phyloP scores from a whole-genome alignment of 805 yeast species.

The Yarrowia porcina region DNA sequence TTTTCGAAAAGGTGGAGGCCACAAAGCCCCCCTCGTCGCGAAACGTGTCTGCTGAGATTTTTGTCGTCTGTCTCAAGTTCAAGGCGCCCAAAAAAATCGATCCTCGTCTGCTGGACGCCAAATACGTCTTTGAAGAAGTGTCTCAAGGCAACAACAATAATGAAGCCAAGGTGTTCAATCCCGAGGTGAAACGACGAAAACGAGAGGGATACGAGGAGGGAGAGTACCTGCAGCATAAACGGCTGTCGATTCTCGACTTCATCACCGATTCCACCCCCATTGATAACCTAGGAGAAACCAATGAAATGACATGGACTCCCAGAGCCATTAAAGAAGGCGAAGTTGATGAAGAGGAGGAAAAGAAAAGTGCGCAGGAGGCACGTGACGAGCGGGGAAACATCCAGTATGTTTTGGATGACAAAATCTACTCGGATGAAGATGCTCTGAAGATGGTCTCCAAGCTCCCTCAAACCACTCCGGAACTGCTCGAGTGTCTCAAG shows the following conservation, averaged over 20 bases:
- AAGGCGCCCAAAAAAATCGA: slow-evolving; percentile 95
- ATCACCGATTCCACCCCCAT: slow-evolving; percentile 80
- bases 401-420: slow-evolving; percentile 48
- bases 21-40: slow-evolving; percentile 99
- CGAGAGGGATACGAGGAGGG: slow-evolving; percentile 98
- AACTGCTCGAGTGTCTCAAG: slow-evolving; percentile 75
- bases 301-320: slow-evolving; percentile 47
- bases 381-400: not conserved
- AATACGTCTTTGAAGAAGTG: slow-evolving; percentile 90
- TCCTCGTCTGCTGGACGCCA: slow-evolving; percentile 87
- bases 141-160: slow-evolving; percentile 55
- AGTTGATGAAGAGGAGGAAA: not conserved
- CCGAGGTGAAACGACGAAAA: slow-evolving; percentile 83
- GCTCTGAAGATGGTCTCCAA: slow-evolving; percentile 71
- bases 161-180: slow-evolving; percentile 91
- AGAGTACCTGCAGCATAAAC: slow-evolving; percentile 68
- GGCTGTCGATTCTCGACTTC: slow-evolving; percentile 74
- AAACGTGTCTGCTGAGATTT: slow-evolving; percentile 98
- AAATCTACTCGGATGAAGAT: slow-evolving; percentile 45
- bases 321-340: not conserved
- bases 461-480: slow-evolving; percentile 73
- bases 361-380: not conserved
- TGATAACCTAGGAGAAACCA: slow-evolving; percentile 69
- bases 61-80: slow-evolving; percentile 93
- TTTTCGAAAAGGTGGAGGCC: slow-evolving; percentile 95